These are phyloP conservation scores for Tolypocladium sp. DNA, from an alignment of 2,329 filamentous ascomycete species.

Conservation along the genomic window DNA sequence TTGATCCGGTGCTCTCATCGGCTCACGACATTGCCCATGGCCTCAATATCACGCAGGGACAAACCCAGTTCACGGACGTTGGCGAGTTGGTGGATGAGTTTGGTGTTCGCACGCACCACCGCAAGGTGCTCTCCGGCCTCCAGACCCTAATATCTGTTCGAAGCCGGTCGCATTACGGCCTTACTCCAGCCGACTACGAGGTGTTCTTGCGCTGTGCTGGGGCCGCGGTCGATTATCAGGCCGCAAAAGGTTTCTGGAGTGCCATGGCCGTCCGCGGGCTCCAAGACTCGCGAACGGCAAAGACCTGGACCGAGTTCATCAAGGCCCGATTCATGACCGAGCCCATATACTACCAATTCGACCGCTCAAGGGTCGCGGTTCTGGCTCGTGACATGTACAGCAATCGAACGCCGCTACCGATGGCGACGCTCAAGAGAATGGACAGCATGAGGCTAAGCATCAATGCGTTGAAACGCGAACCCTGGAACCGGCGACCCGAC, in stretches of 20 bases:
- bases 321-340: slow-evolving; percentile 37
- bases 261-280: slow-evolving; percentile 17
- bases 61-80: slow-evolving; percentile 28
- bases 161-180: slow-evolving; percentile 9
- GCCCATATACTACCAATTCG: slow-evolving; percentile 35
- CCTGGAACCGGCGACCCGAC: slow-evolving; percentile 19
- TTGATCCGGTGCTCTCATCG: slow-evolving; percentile 47
- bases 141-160: slow-evolving; percentile 25
- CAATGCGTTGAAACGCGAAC: slow-evolving; percentile 14
- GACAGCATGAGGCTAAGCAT: slow-evolving; percentile 20
- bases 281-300: slow-evolving; percentile 18
- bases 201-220: slow-evolving; percentile 38
- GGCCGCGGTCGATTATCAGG: slow-evolving; percentile 26
- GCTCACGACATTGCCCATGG: slow-evolving; percentile 39
- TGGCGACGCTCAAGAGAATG: slow-evolving; percentile 12
- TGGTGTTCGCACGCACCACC: slow-evolving; percentile 35
- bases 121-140: slow-evolving; percentile 24
- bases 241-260: slow-evolving; percentile 25
- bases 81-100: slow-evolving; percentile 28
- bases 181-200: slow-evolving; percentile 32
- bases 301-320: slow-evolving; percentile 35
- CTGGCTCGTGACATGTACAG: slow-evolving; percentile 28
- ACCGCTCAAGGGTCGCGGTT: slow-evolving; percentile 29
- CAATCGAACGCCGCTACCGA: slow-evolving; percentile 5
- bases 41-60: slow-evolving; percentile 27